These are phyloP conservation scores for Plasmodium gallinaceum DNA, from an alignment of 169 alveolate genomes.

Conservation along the genomic window DNA sequence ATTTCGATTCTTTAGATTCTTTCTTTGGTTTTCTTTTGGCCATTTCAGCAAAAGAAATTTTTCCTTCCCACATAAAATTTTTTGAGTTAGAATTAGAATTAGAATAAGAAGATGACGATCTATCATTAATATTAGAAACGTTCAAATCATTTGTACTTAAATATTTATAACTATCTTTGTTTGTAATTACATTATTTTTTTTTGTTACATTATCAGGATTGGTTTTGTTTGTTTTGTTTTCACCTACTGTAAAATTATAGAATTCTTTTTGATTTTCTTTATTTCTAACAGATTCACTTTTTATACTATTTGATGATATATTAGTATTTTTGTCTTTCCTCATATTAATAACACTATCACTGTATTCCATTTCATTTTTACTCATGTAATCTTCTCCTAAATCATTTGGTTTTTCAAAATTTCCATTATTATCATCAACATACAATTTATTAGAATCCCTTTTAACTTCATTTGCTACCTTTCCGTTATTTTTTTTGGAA, in stretches of 20 bases:
- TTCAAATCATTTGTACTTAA: background rate
- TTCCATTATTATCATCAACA: background rate
- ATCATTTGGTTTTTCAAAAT: conserved; percentile 5
- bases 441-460: background rate
- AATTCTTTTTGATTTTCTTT: background rate
- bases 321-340: background rate
- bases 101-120: conserved; percentile 20
- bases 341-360: background rate
- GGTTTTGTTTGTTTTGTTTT: background rate
- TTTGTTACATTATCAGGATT: background rate
- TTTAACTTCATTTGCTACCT: background rate
- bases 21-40: conserved; percentile 64
- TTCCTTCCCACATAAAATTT: conserved; percentile 74
- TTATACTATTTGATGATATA: conserved; percentile 3
- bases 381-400: background rate
- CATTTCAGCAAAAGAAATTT: conserved; percentile 73
- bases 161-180: conserved; percentile 2
- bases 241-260: background rate
- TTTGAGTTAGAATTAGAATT: conserved; percentile 10
- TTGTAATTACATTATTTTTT: background rate
- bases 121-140: background rate
- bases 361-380: conserved; percentile 11
- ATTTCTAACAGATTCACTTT: conserved; percentile 6
- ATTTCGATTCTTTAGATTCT: conserved; percentile 1
- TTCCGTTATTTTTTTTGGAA: background rate